Evolutionary conservation across 352 stramenopile species (phyloP), one percentile per base, ranked within the genome.

Genomic region (Phytophthora sojae): DNA sequence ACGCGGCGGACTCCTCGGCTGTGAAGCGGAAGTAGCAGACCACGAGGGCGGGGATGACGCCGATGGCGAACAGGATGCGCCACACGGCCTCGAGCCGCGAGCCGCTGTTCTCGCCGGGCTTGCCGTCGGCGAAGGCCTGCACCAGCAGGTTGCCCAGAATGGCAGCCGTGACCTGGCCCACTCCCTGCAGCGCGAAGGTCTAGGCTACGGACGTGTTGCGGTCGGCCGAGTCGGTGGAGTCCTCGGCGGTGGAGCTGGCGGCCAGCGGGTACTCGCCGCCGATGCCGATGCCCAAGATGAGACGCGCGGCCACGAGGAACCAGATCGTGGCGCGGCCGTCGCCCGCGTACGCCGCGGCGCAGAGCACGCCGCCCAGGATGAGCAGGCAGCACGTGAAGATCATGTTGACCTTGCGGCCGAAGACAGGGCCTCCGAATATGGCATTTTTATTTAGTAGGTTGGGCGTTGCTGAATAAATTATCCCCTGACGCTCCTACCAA

Each of bases 111-210:
- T 74, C 57, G 12, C 71, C 83, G 4, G 76, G 72, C 3, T 72
- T 57, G 6, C 73, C 76, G 25, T 83, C 62, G 0, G 82, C 82
- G 0, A 83, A 63, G 3, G 71, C 71, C 39, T 85, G 68, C 3
- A 90, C 77, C 7, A 89, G 71, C 54, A 92, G 42, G 44, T 90
- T 88, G 14, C 83, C 83, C 23, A 90, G 68, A 23, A 91, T 69
- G 14, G 83, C 71, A 1, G 83, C 82, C 3, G 73, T 79, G 3
- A 91, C 51, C 14, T 71, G 80, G 3, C 83, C 83, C 12, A 88
- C 75, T 15, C 83, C 81, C 51, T 91, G 83, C 12, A 91, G 72
- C 19, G 83, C 88, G 66, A 91, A 91, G 14, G 80, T 88, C n/a
- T 77, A 58, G 15, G 82, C 81, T 17, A 91, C 83, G 7, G 69